Conservation (phyloP, 2,329 filamentous ascomycete species). For the Mycosphaerelloides madeirae region DNA sequence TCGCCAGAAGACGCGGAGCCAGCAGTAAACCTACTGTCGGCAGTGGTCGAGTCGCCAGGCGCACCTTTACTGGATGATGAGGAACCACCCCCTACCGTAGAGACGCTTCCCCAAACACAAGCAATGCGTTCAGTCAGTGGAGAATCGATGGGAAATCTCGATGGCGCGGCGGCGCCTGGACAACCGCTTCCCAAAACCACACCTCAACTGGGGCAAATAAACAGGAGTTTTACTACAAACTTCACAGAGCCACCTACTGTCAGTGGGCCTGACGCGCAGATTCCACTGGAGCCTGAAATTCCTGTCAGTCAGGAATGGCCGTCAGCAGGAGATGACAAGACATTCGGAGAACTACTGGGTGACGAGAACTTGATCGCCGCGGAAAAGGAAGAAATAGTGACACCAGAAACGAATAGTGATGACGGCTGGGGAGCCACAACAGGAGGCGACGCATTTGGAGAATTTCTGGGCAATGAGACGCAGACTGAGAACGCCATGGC, state of each 20-base stretch:
- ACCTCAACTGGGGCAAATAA: constrained; percentile 18
- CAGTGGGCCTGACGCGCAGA: constrained; percentile 6
- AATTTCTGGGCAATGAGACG: constrained; percentile 8
- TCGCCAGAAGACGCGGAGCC: too few relatives aligned
- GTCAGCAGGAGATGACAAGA: constrained; percentile 28
- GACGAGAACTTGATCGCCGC: constrained; percentile 4
- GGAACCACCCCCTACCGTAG: constrained; percentile 29
- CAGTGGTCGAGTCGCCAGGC: constrained; percentile 39
- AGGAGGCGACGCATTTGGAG: constrained; percentile 21
- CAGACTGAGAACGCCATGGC: not conserved
- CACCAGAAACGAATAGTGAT: not conserved
- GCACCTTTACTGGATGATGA: constrained; percentile 40
- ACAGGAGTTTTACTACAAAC: constrained; percentile 31
- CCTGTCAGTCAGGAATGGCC: constrained; percentile 24
- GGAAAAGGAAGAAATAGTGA: not conserved
- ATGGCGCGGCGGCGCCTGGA: constrained; percentile 11
- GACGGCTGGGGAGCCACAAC: constrained; percentile 14
- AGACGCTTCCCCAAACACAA: constrained; percentile 8
- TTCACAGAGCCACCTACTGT: constrained; percentile 25
- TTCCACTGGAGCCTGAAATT: constrained; percentile 11
- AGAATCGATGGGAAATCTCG: constrained; percentile 15
- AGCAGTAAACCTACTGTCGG: too few relatives aligned
- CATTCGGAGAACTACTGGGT: constrained; percentile 29
- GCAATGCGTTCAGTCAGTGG: constrained; percentile 11
- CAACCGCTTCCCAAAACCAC: constrained; percentile 15